A percentile compares a stretch with the other conserved stretches of the same genome.
These are phyloP conservation scores for Melaleuca alternifolia DNA, from an alignment of 345 rosid genomes.

Conservation along the genomic window DNA sequence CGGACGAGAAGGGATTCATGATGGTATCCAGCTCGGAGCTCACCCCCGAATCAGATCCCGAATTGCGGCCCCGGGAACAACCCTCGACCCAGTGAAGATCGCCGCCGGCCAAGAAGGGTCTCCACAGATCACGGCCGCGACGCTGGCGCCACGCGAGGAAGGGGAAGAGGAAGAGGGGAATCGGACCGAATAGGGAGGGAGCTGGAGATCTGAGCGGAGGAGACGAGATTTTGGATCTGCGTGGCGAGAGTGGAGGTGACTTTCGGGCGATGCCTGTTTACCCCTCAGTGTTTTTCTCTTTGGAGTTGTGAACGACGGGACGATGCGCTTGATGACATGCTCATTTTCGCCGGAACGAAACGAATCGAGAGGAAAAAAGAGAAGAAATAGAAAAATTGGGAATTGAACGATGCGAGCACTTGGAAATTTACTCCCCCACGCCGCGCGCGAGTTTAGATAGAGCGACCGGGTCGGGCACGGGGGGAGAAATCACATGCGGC, in stretches of 20 bases:
- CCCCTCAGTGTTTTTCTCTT: no score
- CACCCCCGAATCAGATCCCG: constrained; percentile 25
- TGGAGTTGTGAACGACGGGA: no score
- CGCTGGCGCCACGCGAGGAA: not conserved
- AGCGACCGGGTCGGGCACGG: not conserved
- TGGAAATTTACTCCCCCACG: not conserved
- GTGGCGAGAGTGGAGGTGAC: no score
- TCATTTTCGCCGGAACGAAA: no score
- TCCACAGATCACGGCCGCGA: not conserved
- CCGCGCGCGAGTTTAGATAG: not conserved
- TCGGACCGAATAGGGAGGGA: not conserved
- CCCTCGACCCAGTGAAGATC: constrained; percentile 1
- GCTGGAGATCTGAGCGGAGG: no score
- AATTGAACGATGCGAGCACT: no score
- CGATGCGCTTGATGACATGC: no score
- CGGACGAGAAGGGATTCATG: constrained; percentile 98
- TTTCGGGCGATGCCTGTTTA: no score
- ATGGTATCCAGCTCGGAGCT: constrained; percentile 28
- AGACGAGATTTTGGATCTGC: no score
- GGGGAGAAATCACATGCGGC: not conserved
- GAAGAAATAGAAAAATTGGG: no score
- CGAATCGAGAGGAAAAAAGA: no score
- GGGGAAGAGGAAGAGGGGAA: not conserved
- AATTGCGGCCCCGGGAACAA: not conserved
- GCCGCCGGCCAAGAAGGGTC: not conserved